These are phyloP conservation scores for Staphylotrichum tortipilum DNA, from an alignment of 495 filamentous ascomycete species.

Conservation along the genomic window DNA sequence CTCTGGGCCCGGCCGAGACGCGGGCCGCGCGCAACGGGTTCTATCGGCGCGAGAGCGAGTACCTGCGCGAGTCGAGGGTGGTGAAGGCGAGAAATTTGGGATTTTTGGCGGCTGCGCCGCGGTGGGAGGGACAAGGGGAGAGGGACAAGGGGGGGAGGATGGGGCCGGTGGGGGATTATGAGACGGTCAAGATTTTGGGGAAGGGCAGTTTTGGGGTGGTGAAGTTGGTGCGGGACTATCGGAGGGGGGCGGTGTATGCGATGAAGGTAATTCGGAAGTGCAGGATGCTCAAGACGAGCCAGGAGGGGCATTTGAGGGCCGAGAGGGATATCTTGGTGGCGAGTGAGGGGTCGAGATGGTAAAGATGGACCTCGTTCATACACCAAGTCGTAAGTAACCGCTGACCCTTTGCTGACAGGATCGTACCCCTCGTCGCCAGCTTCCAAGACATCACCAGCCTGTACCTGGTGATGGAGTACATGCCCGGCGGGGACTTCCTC, in stretches of 20 bases:
- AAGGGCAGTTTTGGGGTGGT: conserved; percentile 95
- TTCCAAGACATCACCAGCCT: conserved; percentile 79
- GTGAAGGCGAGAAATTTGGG: conserved; percentile 53
- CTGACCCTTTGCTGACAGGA: conserved; percentile 28
- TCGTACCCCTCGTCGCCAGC: conserved; percentile 77
- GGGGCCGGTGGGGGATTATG: conserved; percentile 49
- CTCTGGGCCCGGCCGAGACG: conserved; percentile 49
- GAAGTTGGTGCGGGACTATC: conserved; percentile 64
- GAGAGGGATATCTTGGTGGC: conserved; percentile 87
- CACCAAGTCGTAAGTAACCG: too few species aligned
- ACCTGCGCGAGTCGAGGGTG: conserved; percentile 65
- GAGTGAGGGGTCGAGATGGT: conserved; percentile 73
- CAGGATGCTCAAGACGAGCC: conserved; percentile 77
- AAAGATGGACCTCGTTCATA: too few species aligned
- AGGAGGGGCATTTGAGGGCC: conserved; percentile 86
- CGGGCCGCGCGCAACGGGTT: conserved; percentile 48
- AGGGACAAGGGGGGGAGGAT: neutral
- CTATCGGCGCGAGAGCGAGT: conserved; percentile 56
- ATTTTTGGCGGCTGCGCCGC: conserved; percentile 22
- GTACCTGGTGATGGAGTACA: conserved; percentile 95
- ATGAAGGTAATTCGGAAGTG: conserved; percentile 96
- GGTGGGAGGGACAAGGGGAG: neutral
- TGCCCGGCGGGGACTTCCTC: conserved; percentile 91
- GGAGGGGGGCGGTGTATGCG: conserved; percentile 61
- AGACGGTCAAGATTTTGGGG: conserved; percentile 75